These are phyloP conservation scores for Massariosphaeria phaeospora DNA, from an alignment of 495 filamentous ascomycete genomes.

Conservation along the genomic window DNA sequence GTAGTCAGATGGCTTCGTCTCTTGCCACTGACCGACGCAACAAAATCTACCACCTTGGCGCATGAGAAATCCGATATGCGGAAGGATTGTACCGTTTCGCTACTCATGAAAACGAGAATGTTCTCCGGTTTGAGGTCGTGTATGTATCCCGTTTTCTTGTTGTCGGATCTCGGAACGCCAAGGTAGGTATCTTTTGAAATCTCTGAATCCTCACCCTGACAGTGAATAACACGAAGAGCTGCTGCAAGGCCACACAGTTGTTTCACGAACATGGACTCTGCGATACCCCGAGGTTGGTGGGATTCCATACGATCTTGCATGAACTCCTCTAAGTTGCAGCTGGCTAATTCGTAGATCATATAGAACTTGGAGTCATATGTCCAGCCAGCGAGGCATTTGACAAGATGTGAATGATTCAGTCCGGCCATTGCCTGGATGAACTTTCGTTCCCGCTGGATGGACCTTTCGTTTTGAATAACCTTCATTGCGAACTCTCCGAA, in stretches of 20 bases:
- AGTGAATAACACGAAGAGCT: constrained; percentile 4
- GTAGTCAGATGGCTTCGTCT: background rate
- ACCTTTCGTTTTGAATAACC: constrained; percentile 1
- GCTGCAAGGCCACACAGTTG: constrained; percentile 7
- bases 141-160: constrained; percentile 4
- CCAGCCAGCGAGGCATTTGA: constrained; percentile 10
- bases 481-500: constrained; percentile 7
- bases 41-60: constrained; percentile 4
- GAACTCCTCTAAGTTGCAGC: constrained; percentile 8
- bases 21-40: constrained; percentile 7
- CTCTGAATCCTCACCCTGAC: background rate
- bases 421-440: background rate
- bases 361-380: constrained; percentile 7
- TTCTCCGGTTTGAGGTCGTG: constrained; percentile 18
- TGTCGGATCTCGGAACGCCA: background rate
- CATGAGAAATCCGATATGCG: constrained; percentile 9
- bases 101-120: constrained; percentile 1
- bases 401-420: background rate
- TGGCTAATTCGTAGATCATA: constrained; percentile 15
- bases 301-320: background rate
- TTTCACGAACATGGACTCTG: background rate
- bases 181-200: background rate
- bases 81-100: background rate
- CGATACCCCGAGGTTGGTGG: background rate
- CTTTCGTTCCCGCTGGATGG: background rate